Base-by-base conservation (phyloP, 192 early-diverging fungal species). In the Podila minutissima region DNA sequence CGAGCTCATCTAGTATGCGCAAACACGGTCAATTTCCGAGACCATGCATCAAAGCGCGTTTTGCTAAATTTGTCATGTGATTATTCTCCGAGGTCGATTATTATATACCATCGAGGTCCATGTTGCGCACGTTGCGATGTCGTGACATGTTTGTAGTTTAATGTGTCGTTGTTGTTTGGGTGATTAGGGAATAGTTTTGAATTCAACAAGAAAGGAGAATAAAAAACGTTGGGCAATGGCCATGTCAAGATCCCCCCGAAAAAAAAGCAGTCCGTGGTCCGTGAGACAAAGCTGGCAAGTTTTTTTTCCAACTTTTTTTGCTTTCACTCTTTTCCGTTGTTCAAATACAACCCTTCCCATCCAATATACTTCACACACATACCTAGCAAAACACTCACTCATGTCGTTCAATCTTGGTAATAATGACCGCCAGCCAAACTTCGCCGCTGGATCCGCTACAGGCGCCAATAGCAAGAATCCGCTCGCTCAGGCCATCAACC, bases 61-160 rank as follows among this genome's bases (percentile, higher is more conserved):
- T 46, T 46, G 15, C 41, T 46, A 46, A 46, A 46, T 12, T 17
- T 46, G 15, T 46, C 9, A 24, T 55, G 20, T 17, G 20, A 53
- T 53, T 55, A 19, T n/a, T 9, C 53, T 55, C n/a, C 1, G 6
- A 2, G n/a, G n/a, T 8, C 53, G 41, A 17, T 19, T 48, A 59
- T 1, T 26, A 4, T 41, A 13, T 89, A 88, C 86, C 86, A 59
- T 86, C 84, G 28, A 88, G 64, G 49, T 85, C 86, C 38, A 88
- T 31, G 65, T 86, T 89, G 73, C 86, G 66, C 62, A 89, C 78
- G 20, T 66, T 83, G 64, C 87, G 79, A 63, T 87, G 88, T 58
- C 87, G 84, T 57, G 88, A 88, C 88, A 89, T 89, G 32, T 15
- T 65, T 31, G 28, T 19, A 41, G 28, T 31, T 65, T 26, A 5